A percentile compares a stretch with the other conserved stretches of the same genome.
Conservation (phyloP, 176 grass and related monocot genomes). For the Lolium multiflorum region DNA sequence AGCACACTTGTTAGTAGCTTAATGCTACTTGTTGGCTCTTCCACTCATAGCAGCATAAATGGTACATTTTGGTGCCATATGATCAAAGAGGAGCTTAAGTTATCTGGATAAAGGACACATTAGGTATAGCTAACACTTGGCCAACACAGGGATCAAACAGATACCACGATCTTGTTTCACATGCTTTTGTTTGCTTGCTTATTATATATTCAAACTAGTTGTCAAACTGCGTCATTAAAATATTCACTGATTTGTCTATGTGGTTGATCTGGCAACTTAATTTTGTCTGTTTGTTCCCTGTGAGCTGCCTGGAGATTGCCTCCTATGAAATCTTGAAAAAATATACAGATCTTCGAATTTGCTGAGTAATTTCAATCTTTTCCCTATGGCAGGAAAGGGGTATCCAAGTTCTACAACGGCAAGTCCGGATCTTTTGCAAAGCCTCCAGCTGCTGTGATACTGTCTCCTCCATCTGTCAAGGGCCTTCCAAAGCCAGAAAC, state of each 20-base stretch:
- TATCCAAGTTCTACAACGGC: slow-evolving; percentile 77
- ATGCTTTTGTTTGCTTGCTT: slow-evolving; percentile 40
- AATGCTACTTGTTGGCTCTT: slow-evolving; percentile 21
- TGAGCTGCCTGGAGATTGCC: slow-evolving; percentile 18
- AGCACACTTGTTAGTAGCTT: slow-evolving; percentile 31
- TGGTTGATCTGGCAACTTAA: slow-evolving; percentile 40
- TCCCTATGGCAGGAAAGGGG: slow-evolving; percentile 61
- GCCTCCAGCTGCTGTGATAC: slow-evolving; percentile 50
- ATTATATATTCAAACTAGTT: slow-evolving; percentile 13
- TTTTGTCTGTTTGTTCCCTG: slow-evolving; percentile 26
- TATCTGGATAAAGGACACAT: slow-evolving; percentile 24
- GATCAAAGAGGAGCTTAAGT: slow-evolving; percentile 38
- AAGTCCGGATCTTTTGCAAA: slow-evolving; percentile 75
- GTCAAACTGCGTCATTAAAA: slow-evolving; percentile 45
- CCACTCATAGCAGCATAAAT: neutral
- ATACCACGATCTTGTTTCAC: slow-evolving; percentile 47
- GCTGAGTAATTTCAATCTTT: slow-evolving; percentile 36
- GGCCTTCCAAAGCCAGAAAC: slow-evolving; percentile 67
- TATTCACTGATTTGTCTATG: slow-evolving; percentile 35
- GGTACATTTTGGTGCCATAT: slow-evolving; percentile 22
- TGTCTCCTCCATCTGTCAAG: slow-evolving; percentile 48
- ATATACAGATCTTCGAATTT: slow-evolving; percentile 24
- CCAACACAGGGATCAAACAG: slow-evolving; percentile 18
- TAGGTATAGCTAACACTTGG: slow-evolving; percentile 29
- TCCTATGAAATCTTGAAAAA: neutral